Evolutionary conservation across 169 alveolate genomes (phyloP), one percentile per base, ranked within the genome.

Genomic region (Plasmodium gonderi): DNA sequence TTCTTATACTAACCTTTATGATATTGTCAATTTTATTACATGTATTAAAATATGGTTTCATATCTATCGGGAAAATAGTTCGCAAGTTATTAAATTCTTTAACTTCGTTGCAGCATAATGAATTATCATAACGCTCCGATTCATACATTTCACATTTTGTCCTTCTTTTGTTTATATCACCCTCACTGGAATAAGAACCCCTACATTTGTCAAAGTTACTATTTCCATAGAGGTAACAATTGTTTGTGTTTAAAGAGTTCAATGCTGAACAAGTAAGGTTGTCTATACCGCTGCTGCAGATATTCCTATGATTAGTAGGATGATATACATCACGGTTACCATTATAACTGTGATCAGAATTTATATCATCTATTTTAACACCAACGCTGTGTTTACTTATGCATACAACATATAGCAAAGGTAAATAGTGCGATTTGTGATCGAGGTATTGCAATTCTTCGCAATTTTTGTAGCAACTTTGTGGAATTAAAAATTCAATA

Each of bases 1-100:
- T 78, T 68, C 94, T 26, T 78, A 90, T 44, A 49, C 94, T 90
- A 44, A 90, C 45, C 38, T 90, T 90, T 90, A 90, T 90, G 38
- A 90, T 90, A 72, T 90, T 90, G 20, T 90, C 94, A 90, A 90
- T 90, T 90, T 90, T 90, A 47, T 90, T 90, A 49, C 94, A 90
- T 17, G 91, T 77, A 79, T 90, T 90, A 90, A 90, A 90, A 90
- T 77, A 90, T 20, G 29, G 31, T 78, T 79, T 77, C 67, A 54
- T 78, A 17, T 44, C 49, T 26, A 49, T 60, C 0, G 94, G 94
- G 51, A 90, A 90, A 64, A 90, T 76, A 77, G 68, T 65, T 11
- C 94, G 72, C 40, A 90, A 45, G 80, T 40, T 90, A 20, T 12
- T 77, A 20, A 60, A 49, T 78, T 90, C 94, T 78, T 90, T 90